Base-by-base conservation (phyloP, 2,329 filamentous ascomycete genomes). In the Pyrenochaeta sp. region DNA sequence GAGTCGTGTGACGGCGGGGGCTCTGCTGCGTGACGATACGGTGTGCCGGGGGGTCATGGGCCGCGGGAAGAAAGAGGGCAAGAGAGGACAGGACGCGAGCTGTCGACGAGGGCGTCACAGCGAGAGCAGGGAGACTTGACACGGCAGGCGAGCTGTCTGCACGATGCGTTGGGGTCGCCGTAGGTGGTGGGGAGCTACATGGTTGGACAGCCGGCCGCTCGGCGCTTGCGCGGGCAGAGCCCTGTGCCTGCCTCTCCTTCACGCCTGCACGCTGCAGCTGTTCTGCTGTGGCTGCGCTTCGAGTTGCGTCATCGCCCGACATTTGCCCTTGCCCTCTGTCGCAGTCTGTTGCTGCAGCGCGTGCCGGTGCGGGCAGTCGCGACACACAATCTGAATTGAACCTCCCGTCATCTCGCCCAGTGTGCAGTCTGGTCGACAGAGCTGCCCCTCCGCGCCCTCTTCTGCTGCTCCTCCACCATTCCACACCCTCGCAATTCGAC, bases 1-100 rank as follows among this genome's bases (percentile, higher is more conserved):
- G 21, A 48, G 61, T 56, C 51, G 66, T 65, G 67, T 63, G 67
- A 59, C 56, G 50, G 60, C 32, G 56, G 50, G 58, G 58, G 57
- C 56, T 53, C 58, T 51, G 50, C 50, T 52, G 57, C 52, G 58
- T 62, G 66, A 61, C 55, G 61, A 57, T 48, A 63, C 51, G 56
- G 41, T 37, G 39, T 36, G 29, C 30, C 44, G 46, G 42, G 44
- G 40, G 57, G 53, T 49, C 56, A 59, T 62, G 44, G 51, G 53
- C 45, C 34, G 44, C 17, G 28, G 22, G 47, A 31, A 42, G 18
- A 15, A 29, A 22, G 24, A 47, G 48, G 26, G 40, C 37, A 26
- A 38, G 30, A 10, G 23, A 35, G 30, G n/a, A 32, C 9, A 40
- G 21, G 17, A 38, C 10, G 19, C n/a, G n/a, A n/a, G n/a, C n/a